Evolutionary conservation across 306 rosid species (phyloP), one percentile per base, ranked within the genome.

Genomic region (Inga oerstediana): DNA sequence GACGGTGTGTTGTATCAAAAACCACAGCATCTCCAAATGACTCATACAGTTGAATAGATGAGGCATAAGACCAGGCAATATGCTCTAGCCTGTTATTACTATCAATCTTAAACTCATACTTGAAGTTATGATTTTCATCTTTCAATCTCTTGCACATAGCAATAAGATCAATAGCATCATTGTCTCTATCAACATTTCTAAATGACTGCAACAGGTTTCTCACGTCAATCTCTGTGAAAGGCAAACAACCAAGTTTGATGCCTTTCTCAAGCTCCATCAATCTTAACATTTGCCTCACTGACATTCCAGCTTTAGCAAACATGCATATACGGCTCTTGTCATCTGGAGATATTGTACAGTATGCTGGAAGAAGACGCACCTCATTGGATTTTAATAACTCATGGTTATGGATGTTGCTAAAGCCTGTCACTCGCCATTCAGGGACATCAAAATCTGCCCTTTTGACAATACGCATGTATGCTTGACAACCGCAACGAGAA

Each of bases 301-400:
- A 92, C 98, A 94, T 94, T 79, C 97, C 97, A 70, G 98, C 98
- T 83, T 92, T 92, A 46, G 97, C 98, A 87, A 91, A 94, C 90
- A 91, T 88, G 82, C 98, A 94, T 76, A 94, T 92, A 76, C 92
- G 92, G 68, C 95, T 89, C 92, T 92, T 94, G 87, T 94, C 98
- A 80, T 94, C 97, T 0, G 97, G 83, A 58, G 98, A 88, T 72
- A 94, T 90, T 52, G 93, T 84, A 82, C 95, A 90, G 43, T 88
- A 89, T 19, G 97, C 87, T 5, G 92, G 94, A 81, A 91, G 91
- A 69, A 87, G 90, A 45, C 88, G 84, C 45, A 91, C 88, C 87
- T 94, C 92, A 85, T 80, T 92, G 49, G 93, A 85, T 82, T 89
- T 92, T 79, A 91, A 73, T 75, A 92, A 79, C 86, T 94, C 97